Evolutionary conservation across 352 stramenopile species (phyloP).

Genomic region (Pythium scleroteichum): DNA sequence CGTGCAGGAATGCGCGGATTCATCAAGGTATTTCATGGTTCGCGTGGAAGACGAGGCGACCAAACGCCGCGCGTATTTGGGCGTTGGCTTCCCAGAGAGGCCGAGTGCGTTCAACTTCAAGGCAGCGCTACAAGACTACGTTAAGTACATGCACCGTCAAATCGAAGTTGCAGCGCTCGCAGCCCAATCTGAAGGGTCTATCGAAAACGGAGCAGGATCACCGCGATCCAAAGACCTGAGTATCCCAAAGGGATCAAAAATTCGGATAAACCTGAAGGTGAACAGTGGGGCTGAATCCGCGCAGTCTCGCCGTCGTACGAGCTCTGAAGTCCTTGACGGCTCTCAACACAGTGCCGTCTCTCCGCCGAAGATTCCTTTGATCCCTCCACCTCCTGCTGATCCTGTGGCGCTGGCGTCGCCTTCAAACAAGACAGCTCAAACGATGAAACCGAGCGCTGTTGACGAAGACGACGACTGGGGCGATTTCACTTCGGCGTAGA

Average conservation of each 20-base stretch:
- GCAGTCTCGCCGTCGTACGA: conserved; percentile 36
- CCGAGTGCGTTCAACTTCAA: conserved; percentile 86
- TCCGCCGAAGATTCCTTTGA: conserved; percentile 52
- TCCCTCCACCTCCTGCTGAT: conserved; percentile 55
- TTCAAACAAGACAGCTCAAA: conserved; percentile 38
- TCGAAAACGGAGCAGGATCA: conserved; percentile 15
- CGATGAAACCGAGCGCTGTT: conserved; percentile 34
- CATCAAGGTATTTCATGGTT: conserved; percentile 88
- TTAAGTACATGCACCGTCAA: conserved; percentile 74
- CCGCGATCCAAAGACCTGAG: conserved; percentile 56
- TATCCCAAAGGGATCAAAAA: conserved; percentile 67
- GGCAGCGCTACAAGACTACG: conserved; percentile 80
- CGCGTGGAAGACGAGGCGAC: conserved; percentile 79
- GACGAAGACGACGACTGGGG: conserved; percentile 77
- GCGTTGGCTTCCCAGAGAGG: conserved; percentile 79
- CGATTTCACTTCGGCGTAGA: conserved; percentile 75
- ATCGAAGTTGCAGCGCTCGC: conserved; percentile 41
- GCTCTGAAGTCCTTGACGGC: conserved; percentile 27
- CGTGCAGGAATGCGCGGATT: conserved; percentile 86
- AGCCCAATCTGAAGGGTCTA: conserved; percentile 4
- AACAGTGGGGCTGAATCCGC: conserved; percentile 19
- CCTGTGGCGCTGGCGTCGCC: conserved; percentile 31
- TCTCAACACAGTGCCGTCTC: conserved; percentile 18
- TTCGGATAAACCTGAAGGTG: conserved; percentile 78
- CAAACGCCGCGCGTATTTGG: conserved; percentile 72